These are phyloP conservation scores for Chaetomium sp. DNA, from an alignment of 2,329 filamentous ascomycete genomes.

Conservation along the genomic window DNA sequence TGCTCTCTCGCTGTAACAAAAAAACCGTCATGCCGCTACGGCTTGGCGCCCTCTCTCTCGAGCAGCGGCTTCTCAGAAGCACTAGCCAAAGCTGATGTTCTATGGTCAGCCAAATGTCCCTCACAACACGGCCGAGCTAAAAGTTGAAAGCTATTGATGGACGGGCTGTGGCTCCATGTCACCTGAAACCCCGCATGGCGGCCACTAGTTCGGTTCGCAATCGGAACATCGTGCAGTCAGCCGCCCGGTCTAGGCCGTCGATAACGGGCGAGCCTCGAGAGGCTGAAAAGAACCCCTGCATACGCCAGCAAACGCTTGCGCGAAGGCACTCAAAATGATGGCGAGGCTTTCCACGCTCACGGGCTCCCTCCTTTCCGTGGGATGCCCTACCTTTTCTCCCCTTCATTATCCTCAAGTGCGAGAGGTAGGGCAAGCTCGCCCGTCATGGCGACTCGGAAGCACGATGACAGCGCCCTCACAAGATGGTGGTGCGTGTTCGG, in stretches of 20 bases:
- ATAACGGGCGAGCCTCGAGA: constrained; percentile 13
- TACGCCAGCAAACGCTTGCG: background rate
- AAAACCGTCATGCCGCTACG: background rate
- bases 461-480: constrained; percentile 30
- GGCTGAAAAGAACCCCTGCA: constrained; percentile 26
- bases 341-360: constrained; percentile 21
- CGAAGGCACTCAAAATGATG: background rate
- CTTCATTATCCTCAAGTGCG: background rate
- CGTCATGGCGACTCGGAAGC: constrained; percentile 23
- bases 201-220: constrained; percentile 10
- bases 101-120: background rate
- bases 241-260: background rate
- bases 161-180: constrained; percentile 1
- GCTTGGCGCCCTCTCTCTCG: background rate
- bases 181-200: constrained; percentile 7
- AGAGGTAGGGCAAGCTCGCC: constrained; percentile 6
- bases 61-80: background rate
- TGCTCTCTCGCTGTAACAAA: background rate
- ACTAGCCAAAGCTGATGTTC: background rate
- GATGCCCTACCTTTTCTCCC: background rate
- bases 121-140: background rate
- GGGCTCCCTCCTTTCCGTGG: background rate
- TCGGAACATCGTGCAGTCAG: background rate
- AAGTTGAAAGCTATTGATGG: background rate
- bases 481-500: constrained; percentile 26